Percentiles rank a stretch among this genome's conserved stretches.
phyloP scores from a whole-genome alignment of 2,329 filamentous ascomycete species.

The Botryotinia narcissicola region DNA sequence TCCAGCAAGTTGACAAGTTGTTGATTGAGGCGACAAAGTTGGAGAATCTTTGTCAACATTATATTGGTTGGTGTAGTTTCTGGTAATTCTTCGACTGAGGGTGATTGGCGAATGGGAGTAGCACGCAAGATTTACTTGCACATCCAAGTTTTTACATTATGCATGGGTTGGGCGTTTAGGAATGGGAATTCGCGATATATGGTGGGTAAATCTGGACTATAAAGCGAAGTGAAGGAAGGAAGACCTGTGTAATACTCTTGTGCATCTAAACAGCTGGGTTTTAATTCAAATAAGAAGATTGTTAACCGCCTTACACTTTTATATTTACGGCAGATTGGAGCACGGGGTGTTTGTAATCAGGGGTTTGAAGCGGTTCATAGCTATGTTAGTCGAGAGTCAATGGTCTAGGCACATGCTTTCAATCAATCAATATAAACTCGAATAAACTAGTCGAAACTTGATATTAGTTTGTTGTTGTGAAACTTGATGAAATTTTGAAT shows the following conservation, averaged over 20 bases:
- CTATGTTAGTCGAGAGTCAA: neutral
- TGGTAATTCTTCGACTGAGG: constrained; percentile 56
- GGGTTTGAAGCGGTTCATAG: neutral
- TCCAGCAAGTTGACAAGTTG: constrained; percentile 89
- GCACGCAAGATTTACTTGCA: neutral
- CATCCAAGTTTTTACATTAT: neutral
- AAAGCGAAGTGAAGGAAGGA: neutral
- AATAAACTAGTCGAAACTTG: neutral
- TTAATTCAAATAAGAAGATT: neutral
- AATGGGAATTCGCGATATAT: neutral
- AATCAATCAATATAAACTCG: neutral
- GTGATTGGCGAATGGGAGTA: neutral
- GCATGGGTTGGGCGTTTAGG: constrained; percentile 4
- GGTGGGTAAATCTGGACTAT: neutral
- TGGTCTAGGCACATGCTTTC: neutral
- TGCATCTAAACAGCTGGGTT: constrained; percentile 4
- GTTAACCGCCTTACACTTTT: neutral
- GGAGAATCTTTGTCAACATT: constrained; percentile 97
- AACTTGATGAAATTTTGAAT: neutral
- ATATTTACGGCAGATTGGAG: neutral
- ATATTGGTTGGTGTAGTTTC: constrained; percentile 98
- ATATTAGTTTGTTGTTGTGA: no score
- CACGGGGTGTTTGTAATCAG: neutral
- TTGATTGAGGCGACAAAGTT: constrained; percentile 94
- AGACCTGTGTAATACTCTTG: constrained; percentile 15